A percentile compares a stretch with the other conserved stretches of the same genome.
Evolutionary conservation across 768 basidiomycete species (phyloP).

Genomic region (Clavaria fumosa): DNA sequence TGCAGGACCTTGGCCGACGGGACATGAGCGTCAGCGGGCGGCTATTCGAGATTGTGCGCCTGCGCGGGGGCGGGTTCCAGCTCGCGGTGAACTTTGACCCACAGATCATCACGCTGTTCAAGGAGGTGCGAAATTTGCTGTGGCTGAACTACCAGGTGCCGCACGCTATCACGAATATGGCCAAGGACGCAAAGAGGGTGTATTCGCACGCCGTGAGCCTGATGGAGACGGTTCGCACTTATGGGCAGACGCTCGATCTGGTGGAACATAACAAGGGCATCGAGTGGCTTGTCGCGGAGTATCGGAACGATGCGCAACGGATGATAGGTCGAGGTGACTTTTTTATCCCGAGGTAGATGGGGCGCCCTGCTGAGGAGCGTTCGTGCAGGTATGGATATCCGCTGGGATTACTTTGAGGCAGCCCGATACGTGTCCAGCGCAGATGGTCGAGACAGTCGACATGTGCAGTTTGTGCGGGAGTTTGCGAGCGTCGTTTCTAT

Average conservation of each 20-base stretch:
- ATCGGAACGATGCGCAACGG: slow-evolving; percentile 81
- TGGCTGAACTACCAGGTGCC: slow-evolving; percentile 96
- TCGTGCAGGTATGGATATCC: slow-evolving; percentile 75
- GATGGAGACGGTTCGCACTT: slow-evolving; percentile 99
- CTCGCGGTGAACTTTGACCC: slow-evolving; percentile 96
- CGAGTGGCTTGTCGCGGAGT: slow-evolving; percentile 89
- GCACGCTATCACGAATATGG: slow-evolving; percentile 88
- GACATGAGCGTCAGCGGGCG: slow-evolving; percentile 87
- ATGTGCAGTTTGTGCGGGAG: slow-evolving; percentile 88
- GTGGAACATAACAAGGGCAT: slow-evolving; percentile 85
- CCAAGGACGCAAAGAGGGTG: slow-evolving; percentile 96
- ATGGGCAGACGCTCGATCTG: slow-evolving; percentile 87
- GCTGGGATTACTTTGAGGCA: slow-evolving; percentile 92
- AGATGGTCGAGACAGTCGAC: slow-evolving; percentile 74
- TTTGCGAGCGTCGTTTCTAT: slow-evolving; percentile 89
- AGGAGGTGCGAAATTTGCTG: slow-evolving; percentile 89
- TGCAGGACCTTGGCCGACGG: slow-evolving; percentile 85
- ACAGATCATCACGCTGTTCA: slow-evolving; percentile 96
- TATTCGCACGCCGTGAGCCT: slow-evolving; percentile 96
- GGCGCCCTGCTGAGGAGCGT: not conserved
- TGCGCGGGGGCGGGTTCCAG: slow-evolving; percentile 64
- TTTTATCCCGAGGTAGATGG: slow-evolving; percentile 1
- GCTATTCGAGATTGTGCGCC: slow-evolving; percentile 77
- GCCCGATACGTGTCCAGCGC: slow-evolving; percentile 54
- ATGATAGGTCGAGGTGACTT: slow-evolving; percentile 78